phyloP scores from a whole-genome alignment of 2,329 filamentous ascomycete species.

The Gnomoniopsis smithogilvyi region DNA sequence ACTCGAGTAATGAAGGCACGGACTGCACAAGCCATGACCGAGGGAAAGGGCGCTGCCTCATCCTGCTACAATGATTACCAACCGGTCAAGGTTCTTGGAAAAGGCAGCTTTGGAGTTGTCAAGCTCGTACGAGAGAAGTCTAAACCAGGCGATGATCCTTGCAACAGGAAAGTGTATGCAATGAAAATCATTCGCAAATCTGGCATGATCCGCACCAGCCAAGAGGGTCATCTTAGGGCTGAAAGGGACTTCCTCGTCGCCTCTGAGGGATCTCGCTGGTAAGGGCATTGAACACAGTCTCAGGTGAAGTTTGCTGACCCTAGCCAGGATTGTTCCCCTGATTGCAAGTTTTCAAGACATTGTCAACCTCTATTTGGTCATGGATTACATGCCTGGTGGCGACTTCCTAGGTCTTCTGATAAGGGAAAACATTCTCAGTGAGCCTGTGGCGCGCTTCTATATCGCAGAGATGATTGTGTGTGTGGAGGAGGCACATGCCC shows the following conservation, averaged over 20 bases:
- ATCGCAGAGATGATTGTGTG: slow-evolving; percentile 94
- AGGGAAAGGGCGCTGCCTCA: slow-evolving; percentile 3
- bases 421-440: slow-evolving; percentile 77
- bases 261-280: slow-evolving; percentile 83
- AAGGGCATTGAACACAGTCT: slow-evolving; percentile 20
- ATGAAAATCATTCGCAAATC: slow-evolving; percentile 98
- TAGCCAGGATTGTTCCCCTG: slow-evolving; percentile 73
- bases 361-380: slow-evolving; percentile 83
- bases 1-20: slow-evolving; percentile 66
- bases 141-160: slow-evolving; percentile 24
- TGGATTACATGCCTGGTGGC: slow-evolving; percentile 97
- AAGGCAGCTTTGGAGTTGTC: slow-evolving; percentile 93
- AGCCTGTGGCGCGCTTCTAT: slow-evolving; percentile 79
- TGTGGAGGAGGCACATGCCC: slow-evolving; percentile 84
- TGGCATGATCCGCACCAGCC: slow-evolving; percentile 84
- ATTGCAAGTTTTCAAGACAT: slow-evolving; percentile 87
- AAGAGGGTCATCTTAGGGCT: slow-evolving; percentile 88
- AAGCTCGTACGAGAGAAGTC: slow-evolving; percentile 71
- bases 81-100: slow-evolving; percentile 76
- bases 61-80: slow-evolving; percentile 62
- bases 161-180: slow-evolving; percentile 67
- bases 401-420: slow-evolving; percentile 89
- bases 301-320: slow-evolving; percentile 8
- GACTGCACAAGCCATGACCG: slow-evolving; percentile 31
- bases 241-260: slow-evolving; percentile 90